Evolutionary conservation across 75 land plant genomes (phyloP).

Genomic region (Picea glauca): DNA sequence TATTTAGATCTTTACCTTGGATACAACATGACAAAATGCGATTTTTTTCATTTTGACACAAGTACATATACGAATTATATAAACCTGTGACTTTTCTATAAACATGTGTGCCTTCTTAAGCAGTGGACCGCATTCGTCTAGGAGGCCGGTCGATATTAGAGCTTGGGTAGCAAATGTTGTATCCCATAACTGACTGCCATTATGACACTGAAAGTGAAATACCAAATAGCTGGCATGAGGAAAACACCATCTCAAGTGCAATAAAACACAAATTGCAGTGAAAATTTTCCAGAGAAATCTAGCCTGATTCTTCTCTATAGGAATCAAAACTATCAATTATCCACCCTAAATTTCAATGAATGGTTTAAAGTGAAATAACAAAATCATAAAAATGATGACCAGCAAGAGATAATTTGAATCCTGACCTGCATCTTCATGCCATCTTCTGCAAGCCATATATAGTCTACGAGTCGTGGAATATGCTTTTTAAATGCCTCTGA

Average conservation of each 20-base stretch:
- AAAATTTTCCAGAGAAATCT: neutral
- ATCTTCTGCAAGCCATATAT: slow-evolving; percentile 98
- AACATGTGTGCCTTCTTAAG: slow-evolving; percentile 70
- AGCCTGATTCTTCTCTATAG: neutral
- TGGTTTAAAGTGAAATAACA: neutral
- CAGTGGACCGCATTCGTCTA: slow-evolving; percentile 57
- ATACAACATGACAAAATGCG: neutral
- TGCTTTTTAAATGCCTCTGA: slow-evolving; percentile 93
- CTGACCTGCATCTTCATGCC: slow-evolving; percentile 99
- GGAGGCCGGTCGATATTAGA: slow-evolving; percentile 57
- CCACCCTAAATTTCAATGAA: too few species aligned
- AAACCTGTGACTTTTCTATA: slow-evolving; percentile 81
- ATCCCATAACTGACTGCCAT: slow-evolving; percentile 97
- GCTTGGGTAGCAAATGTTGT: slow-evolving; percentile 86
- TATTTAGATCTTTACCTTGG: too few species aligned
- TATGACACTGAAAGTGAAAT: slow-evolving; percentile 60
- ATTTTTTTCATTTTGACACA: neutral
- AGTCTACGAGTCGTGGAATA: slow-evolving; percentile 76
- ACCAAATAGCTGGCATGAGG: neutral
- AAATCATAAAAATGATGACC: slow-evolving; percentile 4
- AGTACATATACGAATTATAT: neutral
- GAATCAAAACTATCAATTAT: neutral
- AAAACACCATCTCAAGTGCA: neutral
- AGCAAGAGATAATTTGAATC: neutral
- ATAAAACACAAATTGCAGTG: neutral